These are phyloP conservation scores for Dryas alaskensis DNA, from an alignment of 306 rosid species.

Conservation along the genomic window DNA sequence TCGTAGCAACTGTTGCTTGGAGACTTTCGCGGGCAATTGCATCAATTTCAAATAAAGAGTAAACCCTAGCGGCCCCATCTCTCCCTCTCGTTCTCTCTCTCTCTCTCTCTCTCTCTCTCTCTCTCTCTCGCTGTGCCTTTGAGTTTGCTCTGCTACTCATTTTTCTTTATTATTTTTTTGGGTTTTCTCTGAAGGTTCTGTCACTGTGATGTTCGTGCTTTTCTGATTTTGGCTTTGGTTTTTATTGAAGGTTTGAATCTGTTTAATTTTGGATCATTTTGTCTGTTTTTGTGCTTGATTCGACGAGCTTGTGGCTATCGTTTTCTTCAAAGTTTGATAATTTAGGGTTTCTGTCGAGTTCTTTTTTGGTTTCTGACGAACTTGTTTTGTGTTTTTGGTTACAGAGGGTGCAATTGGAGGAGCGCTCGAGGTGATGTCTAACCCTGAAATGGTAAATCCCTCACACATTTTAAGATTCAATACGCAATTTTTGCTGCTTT, in stretches of 20 bases:
- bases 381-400: not conserved
- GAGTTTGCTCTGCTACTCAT: not conserved
- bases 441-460: constrained; percentile 6
- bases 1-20: constrained; percentile 26
- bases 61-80: constrained; percentile 57
- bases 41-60: constrained; percentile 52
- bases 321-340: not conserved
- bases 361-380: not conserved
- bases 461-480: not conserved
- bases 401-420: not conserved
- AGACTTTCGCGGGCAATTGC: constrained; percentile 75
- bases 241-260: constrained; percentile 5
- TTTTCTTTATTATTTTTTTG: not conserved
- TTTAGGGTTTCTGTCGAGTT: not conserved
- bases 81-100: not conserved
- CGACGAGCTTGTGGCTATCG: not conserved
- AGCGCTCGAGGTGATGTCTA: constrained; percentile 7
- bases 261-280: too few species aligned
- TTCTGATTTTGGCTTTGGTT: not conserved
- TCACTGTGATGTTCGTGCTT: constrained; percentile 17
- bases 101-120: not conserved
- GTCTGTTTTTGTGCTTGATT: not conserved
- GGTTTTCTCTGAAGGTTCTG: not conserved
- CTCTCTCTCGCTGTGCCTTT: constrained; percentile 9
- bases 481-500: not conserved